Base-by-base conservation (phyloP, 1,139 yeast species). In the Yamadazyma epiphylla region DNA sequence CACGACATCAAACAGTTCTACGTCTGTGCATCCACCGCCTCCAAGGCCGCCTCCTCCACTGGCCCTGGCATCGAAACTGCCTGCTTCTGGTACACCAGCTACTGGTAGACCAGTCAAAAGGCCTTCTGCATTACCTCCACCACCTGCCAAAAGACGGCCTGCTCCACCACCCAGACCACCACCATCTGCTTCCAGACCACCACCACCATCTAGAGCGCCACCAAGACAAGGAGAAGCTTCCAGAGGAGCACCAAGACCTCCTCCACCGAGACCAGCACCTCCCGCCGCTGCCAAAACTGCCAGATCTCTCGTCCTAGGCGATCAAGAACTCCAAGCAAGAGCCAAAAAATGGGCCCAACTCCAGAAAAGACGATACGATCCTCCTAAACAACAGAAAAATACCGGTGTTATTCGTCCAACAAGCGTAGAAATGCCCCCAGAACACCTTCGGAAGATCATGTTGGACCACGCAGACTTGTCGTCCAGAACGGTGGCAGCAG, bases 351-450 rank as follows among this genome's bases (percentile, higher is more conserved):
- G 95, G 95, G 61, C 70, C n/a, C 74, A 69, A 33, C 33, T 72
- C 2, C 94, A 84, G 45, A 82, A 80, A 50, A 57, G 53, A 29
- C 60, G 86, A 39, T 78, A 62, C 45, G 51, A 39, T 15, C 45
- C 48, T 10, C 33, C 36, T 3, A 42, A 52, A 58, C 26, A 48
- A 51, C 30, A 35, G 32, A 31, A 59, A 57, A 42, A 43, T 14
- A 60, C 59, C 16, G 63, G 74, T 6, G 58, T 62, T 36, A 77
- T 77, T 4, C 77, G 69, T 32, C 70, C 86, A 0, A 70, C 73
- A 7, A 86, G 85, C 47, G 75, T 80, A 3, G 89, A 85, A 42
- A 82, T 89, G 91, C 97, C 97, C 0, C 94, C 96, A 0, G 96
- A 89, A 49, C 96, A 89, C 60, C 60, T 91, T 25, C 70, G 98